Conservation (phyloP, 2,329 filamentous ascomycete genomes). For the Canariomyces notabilis region DNA sequence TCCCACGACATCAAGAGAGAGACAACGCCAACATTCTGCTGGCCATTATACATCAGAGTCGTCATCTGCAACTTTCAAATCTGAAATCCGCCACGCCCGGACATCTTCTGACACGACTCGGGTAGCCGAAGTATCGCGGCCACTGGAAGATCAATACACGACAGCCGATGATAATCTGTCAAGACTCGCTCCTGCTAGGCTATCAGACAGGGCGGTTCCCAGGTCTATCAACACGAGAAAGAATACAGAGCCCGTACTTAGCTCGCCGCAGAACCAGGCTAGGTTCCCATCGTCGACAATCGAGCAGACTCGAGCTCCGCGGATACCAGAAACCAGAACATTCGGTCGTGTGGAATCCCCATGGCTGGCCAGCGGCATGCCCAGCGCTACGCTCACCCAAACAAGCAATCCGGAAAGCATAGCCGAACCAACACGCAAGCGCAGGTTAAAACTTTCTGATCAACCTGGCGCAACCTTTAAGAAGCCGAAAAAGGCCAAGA, state of each 20-base stretch:
- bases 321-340: too few relatives aligned
- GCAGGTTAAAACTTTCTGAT: background rate
- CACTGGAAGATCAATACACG: background rate
- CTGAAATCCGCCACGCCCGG: background rate
- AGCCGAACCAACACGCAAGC: slow-evolving; percentile 6
- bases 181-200: background rate
- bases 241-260: background rate
- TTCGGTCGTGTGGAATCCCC: too few relatives aligned
- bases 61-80: background rate
- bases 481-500: background rate
- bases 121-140: background rate
- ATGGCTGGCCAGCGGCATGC: background rate
- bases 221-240: background rate
- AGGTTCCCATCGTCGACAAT: slow-evolving; percentile 4
- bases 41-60: background rate
- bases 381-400: background rate
- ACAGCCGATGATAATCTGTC: background rate
- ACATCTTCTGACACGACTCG: background rate
- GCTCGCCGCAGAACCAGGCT: background rate
- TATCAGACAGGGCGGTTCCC: background rate
- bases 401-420: slow-evolving; percentile 16
- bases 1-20: too few relatives aligned
- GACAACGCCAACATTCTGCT: too few relatives aligned
- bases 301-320: background rate
- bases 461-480: slow-evolving; percentile 5